phyloP scores from a whole-genome alignment of 139 green algal genomes.

The Penium margaritaceum region DNA sequence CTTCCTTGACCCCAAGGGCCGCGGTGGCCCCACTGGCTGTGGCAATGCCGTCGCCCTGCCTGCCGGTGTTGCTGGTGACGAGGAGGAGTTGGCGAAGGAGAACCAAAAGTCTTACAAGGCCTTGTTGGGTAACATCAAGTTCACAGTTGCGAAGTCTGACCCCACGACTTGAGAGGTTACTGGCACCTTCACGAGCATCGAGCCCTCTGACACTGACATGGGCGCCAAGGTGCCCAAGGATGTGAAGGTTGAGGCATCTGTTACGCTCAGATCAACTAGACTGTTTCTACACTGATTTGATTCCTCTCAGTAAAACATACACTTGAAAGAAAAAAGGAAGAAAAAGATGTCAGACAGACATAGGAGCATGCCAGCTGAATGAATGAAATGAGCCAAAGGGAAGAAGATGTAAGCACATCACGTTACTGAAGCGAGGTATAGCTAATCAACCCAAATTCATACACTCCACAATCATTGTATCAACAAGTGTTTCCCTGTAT shows the following conservation, averaged over 20 bases:
- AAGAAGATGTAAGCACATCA: no score
- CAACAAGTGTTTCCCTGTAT: no score
- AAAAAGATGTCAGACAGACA: no score
- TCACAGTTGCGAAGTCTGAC: conserved; percentile 89
- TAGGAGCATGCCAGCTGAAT: no score
- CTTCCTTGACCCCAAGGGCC: conserved; percentile 99
- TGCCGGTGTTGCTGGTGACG: conserved; percentile 57
- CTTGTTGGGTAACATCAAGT: conserved; percentile 75
- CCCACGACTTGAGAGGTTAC: conserved; percentile 80
- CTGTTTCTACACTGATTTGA: no score
- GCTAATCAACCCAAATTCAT: no score
- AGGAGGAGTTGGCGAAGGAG: conserved; percentile 85
- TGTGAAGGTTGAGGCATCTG: conserved; percentile 97
- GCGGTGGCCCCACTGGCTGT: conserved; percentile 87
- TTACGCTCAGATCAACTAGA: conserved; percentile 67
- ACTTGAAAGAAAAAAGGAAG: no score
- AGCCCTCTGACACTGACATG: conserved; percentile 97
- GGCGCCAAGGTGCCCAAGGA: conserved; percentile 96
- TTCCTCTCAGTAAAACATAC: no score
- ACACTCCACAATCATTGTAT: no score
- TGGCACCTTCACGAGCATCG: conserved; percentile 93
- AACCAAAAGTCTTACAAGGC: conserved; percentile 77
- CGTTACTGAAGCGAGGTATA: no score
- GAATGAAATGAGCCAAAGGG: no score
- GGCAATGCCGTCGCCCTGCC: conserved; percentile 91